Base-by-base conservation (phyloP, 139 green algal species). In the Chlorella sorokiniana region DNA sequence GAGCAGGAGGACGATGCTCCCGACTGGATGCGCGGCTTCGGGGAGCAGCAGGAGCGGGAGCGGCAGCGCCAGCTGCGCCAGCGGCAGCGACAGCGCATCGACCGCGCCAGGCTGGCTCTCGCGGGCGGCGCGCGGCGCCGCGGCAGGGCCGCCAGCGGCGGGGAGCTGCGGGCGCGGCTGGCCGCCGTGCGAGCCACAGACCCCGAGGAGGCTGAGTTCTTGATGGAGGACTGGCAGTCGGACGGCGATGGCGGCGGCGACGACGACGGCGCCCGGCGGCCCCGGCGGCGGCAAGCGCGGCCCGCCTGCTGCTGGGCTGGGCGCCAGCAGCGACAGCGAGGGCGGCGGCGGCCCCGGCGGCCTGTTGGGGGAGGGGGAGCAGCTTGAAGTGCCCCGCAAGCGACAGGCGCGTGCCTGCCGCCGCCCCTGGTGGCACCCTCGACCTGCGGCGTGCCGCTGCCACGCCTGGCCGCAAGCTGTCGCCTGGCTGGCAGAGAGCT, bases 11-110 rank as follows among this genome's bases (percentile, higher is more conserved):
- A 88, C 29, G 79, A 91, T 33, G 82, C 89, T 29, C 91, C 90
- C 6, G 88, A 89, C 37, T 94, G 90, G 91, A 87, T 95, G 75
- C 68, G 63, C 5, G 86, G 91, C 27, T 92, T 88, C 71, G 76
- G 62, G 4, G 76, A 54, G 31, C 37, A 90, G 35, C 71, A 86
- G 70, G 76, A 92, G 27, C 74, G 74, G 16, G 38, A 69, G 38
- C 74, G 74, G 56, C 74, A 80, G 54, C 54, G 33, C 37, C 54
- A 70, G 56, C 40, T 80, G 56, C 37, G 18, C 29, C 56, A 70
- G 38, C 56, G 56, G 8, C 65, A 69, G 48, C 45, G 27, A 5
- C 25, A 35, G 31, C 48, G 74, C 74, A 70, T 80, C n/a, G 74
- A 37, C 2, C 54, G 56, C 4, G 74, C 56, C 3, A 37, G n/a